Conservation (phyloP, 2,329 filamentous ascomycete genomes). For the Colletotrichum sp. region DNA sequence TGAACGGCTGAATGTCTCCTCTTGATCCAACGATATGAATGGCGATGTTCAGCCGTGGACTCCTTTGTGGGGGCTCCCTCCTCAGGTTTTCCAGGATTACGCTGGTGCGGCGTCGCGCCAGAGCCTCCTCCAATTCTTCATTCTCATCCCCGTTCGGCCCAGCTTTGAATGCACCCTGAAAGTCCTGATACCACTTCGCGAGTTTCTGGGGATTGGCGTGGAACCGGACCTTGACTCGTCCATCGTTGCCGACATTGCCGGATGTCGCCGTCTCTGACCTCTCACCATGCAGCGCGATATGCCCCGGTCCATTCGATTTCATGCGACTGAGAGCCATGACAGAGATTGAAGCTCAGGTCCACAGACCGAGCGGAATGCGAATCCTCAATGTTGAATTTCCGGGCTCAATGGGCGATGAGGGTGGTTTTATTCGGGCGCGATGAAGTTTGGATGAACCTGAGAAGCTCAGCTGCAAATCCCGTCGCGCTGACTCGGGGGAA, state of each 20-base stretch:
- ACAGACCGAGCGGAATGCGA: not conserved
- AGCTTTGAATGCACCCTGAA: slow-evolving; percentile 17
- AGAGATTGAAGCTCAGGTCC: not conserved
- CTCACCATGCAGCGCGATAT: slow-evolving; percentile 28
- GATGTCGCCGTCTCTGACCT: slow-evolving; percentile 25
- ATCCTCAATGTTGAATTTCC: not conserved
- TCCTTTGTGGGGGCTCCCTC: not conserved
- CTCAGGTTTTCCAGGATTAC: not conserved
- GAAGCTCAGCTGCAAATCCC: not conserved
- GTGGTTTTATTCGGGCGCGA: not conserved
- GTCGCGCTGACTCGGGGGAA: not conserved
- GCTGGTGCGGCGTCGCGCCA: not conserved
- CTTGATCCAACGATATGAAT: slow-evolving; percentile 38
- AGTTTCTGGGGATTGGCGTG: slow-evolving; percentile 31
- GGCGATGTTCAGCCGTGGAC: slow-evolving; percentile 33
- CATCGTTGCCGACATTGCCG: slow-evolving; percentile 31
- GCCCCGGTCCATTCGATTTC: slow-evolving; percentile 30
- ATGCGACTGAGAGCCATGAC: slow-evolving; percentile 32
- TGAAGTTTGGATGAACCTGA: not conserved
- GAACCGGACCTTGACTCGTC: slow-evolving; percentile 35
- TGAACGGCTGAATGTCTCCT: slow-evolving; percentile 54
- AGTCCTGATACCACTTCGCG: slow-evolving; percentile 29
- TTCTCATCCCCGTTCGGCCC: not conserved
- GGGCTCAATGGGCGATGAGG: not conserved
- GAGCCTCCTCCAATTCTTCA: not conserved